Conservation (phyloP, 1,284 basidiomycete genomes). For the Puccinia triticina region DNA sequence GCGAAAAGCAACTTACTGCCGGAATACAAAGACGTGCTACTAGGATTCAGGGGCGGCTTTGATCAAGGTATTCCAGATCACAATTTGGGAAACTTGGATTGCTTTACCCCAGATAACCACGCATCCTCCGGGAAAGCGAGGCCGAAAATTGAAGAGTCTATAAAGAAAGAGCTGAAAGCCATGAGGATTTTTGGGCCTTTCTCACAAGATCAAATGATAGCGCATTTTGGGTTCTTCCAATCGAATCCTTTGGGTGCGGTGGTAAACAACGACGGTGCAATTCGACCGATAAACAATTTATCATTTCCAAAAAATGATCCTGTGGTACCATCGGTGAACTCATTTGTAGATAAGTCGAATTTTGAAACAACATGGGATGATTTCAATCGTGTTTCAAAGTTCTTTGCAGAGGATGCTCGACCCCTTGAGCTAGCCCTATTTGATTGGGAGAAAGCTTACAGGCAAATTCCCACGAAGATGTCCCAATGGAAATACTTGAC, state of each 20-base stretch:
- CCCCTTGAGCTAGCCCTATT: not conserved
- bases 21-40: not conserved
- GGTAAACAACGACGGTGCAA: not conserved
- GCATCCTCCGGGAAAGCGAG: not conserved
- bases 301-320: not conserved
- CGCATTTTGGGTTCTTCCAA: slow-evolving; percentile 1
- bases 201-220: not conserved
- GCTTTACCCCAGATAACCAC: no score
- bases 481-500: no score
- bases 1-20: no score
- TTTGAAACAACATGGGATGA: no score
- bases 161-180: not conserved
- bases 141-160: not conserved
- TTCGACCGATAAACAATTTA: slow-evolving; percentile 5
- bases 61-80: slow-evolving; percentile 17
- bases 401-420: not conserved
- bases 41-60: slow-evolving; percentile 17
- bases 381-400: not conserved
- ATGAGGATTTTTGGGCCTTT: slow-evolving; percentile 28
- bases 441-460: no score
- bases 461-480: no score
- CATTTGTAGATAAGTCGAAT: no score
- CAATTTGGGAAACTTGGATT: no score
- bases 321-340: not conserved
- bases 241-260: no score